These are phyloP conservation scores for Dillenia suffruticosa DNA, from an alignment of 164 flowering plant genomes.

Conservation along the genomic window DNA sequence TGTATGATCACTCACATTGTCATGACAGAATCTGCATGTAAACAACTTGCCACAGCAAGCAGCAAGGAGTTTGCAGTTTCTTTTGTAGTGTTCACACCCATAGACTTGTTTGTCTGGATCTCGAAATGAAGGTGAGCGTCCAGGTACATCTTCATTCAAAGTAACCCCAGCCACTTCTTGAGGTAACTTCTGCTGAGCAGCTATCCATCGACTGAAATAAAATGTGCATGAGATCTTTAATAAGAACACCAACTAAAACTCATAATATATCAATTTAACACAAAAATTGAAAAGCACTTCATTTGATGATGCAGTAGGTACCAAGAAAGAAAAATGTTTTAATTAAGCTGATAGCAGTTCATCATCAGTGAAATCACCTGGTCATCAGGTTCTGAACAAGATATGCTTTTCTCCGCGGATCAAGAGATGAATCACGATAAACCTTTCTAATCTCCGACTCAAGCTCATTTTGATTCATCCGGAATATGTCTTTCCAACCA, in stretches of 20 bases:
- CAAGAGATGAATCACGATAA: conserved; percentile 74
- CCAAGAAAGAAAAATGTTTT: background rate
- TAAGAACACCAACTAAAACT: background rate
- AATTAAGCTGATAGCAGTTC: too few species aligned
- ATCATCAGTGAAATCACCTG: conserved; percentile 41
- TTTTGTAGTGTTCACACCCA: conserved; percentile 96
- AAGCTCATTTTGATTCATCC: conserved; percentile 94
- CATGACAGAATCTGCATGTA: conserved; percentile 92
- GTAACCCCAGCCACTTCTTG: conserved; percentile 42
- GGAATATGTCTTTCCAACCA: conserved; percentile 94
- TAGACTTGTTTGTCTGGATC: conserved; percentile 64
- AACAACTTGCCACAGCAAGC: conserved; percentile 87
- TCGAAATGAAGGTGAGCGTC: conserved; percentile 73
- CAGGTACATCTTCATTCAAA: conserved; percentile 44
- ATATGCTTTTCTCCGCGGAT: conserved; percentile 89
- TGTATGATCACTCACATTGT: conserved; percentile 86
- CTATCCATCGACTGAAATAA: conserved; percentile 81
- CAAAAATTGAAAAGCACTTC: too few species aligned
- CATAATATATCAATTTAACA: background rate
- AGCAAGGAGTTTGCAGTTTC: conserved; percentile 92
- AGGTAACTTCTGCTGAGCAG: conserved; percentile 84
- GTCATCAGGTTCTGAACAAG: conserved; percentile 93
- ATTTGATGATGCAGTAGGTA: too few species aligned
- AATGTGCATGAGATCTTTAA: background rate
- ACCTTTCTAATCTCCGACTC: conserved; percentile 90